phyloP scores from a whole-genome alignment of 371 early-diverging fungal species.

The Racocetra persica region DNA sequence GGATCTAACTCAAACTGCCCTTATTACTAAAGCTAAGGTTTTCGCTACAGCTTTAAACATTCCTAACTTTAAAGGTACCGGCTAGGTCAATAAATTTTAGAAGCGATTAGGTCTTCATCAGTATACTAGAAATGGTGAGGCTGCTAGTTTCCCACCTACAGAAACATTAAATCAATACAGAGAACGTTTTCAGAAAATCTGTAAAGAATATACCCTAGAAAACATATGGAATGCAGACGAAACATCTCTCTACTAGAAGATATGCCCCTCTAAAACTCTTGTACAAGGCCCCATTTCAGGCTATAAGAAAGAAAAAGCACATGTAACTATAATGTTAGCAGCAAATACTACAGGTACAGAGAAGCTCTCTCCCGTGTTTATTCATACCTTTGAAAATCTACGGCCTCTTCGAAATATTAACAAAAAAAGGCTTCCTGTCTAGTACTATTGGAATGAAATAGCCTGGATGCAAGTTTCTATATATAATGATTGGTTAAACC shows the following conservation, averaged over 20 bases:
- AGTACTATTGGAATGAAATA: conserved; percentile 10
- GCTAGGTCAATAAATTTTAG: too few species aligned
- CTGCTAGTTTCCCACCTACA: neutral
- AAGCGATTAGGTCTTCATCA: neutral
- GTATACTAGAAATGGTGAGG: neutral
- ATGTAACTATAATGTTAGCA: neutral
- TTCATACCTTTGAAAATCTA: conserved; percentile 1
- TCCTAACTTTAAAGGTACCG: too few species aligned
- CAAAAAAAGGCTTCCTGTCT: neutral
- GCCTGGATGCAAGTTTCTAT: neutral
- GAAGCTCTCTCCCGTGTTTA: neutral
- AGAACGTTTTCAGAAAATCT: neutral
- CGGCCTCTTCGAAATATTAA: neutral
- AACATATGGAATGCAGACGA: neutral
- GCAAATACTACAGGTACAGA: neutral
- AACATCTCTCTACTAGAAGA: conserved; percentile 6
- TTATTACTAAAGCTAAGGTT: too few species aligned
- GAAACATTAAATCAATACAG: neutral
- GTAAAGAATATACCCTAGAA: neutral
- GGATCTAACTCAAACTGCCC: too few species aligned
- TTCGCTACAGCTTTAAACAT: too few species aligned
- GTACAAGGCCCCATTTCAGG: neutral
- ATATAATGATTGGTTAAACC: neutral
- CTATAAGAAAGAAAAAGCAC: neutral
- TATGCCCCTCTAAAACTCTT: neutral